These are phyloP conservation scores for Smittium mucronatum DNA, from an alignment of 371 early-diverging fungal genomes.

Conservation along the genomic window DNA sequence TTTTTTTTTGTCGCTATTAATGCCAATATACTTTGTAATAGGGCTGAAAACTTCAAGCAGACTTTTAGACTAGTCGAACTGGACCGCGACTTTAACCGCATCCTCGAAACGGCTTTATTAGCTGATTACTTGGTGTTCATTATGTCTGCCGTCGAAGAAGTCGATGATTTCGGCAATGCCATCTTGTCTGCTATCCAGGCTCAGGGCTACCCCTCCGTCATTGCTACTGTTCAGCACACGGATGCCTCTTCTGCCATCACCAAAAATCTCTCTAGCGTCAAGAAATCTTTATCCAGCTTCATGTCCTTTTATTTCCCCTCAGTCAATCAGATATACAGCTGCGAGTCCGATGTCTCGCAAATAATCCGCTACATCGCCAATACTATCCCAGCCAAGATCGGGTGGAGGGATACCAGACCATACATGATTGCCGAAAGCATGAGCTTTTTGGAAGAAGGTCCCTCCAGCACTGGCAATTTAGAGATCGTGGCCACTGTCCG, in stretches of 20 bases:
- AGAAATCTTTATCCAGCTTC: constrained; percentile 69
- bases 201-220: constrained; percentile 70
- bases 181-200: constrained; percentile 66
- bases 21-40: too few relatives aligned
- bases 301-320: constrained; percentile 78
- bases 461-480: constrained; percentile 43
- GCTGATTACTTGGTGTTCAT: constrained; percentile 75
- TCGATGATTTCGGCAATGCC: constrained; percentile 79
- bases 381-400: constrained; percentile 58
- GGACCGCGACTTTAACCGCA: constrained; percentile 41
- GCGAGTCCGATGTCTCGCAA: constrained; percentile 39
- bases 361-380: constrained; percentile 52
- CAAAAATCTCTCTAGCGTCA: constrained; percentile 58
- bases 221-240: constrained; percentile 55
- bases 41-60: constrained; percentile 67
- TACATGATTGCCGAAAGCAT: constrained; percentile 72
- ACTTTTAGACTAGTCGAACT: constrained; percentile 45
- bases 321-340: constrained; percentile 49
- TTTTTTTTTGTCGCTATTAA: too few relatives aligned
- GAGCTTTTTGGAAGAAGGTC: constrained; percentile 37
- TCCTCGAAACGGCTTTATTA: constrained; percentile 78
- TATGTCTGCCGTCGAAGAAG: constrained; percentile 79
- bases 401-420: constrained; percentile 80
- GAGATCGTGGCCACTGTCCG: constrained; percentile 68
- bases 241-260: constrained; percentile 16